Evolutionary conservation across 177 flowering plant genomes (phyloP).

Genomic region (Tripterygium wilfordii): DNA sequence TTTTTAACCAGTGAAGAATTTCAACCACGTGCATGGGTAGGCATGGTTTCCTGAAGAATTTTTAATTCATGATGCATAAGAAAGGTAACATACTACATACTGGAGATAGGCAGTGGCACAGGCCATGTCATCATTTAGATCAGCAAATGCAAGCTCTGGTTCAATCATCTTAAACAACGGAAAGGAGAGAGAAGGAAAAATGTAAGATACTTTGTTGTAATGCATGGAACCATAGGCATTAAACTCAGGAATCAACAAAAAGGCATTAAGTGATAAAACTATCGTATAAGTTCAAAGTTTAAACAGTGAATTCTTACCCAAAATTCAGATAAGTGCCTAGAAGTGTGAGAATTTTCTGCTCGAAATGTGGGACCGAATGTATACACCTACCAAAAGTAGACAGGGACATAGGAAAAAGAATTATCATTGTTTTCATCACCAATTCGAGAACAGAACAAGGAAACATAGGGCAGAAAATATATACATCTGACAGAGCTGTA

Average conservation of each 20-base stretch:
- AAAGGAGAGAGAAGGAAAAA: constrained; percentile 8
- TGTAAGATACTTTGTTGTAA: constrained; percentile 1
- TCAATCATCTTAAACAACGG: constrained; percentile 97
- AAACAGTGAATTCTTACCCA: constrained; percentile 57
- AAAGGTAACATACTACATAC: constrained; percentile 92
- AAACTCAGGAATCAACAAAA: no score
- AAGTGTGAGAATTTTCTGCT: constrained; percentile 97
- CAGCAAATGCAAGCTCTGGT: constrained; percentile 99
- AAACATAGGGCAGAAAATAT: constrained; percentile 13
- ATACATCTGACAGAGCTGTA: constrained; percentile 92
- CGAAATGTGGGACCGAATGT: constrained; percentile 99
- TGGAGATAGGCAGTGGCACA: constrained; percentile 99
- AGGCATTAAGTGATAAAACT: no score
- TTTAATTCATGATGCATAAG: no score
- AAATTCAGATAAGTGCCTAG: constrained; percentile 96
- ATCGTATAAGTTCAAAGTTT: no score
- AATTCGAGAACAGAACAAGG: neutral
- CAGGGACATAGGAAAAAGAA: neutral
- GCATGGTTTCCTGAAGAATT: no score
- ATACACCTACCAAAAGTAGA: constrained; percentile 57
- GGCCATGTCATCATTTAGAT: constrained; percentile 95
- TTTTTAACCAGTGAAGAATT: no score
- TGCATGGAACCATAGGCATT: no score
- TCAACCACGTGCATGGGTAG: no score
- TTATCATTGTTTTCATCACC: neutral